A percentile compares a stretch with the other conserved stretches of the same genome.
Conservation (phyloP, 1,284 basidiomycete genomes). For the Heterobasidion irregulare region DNA sequence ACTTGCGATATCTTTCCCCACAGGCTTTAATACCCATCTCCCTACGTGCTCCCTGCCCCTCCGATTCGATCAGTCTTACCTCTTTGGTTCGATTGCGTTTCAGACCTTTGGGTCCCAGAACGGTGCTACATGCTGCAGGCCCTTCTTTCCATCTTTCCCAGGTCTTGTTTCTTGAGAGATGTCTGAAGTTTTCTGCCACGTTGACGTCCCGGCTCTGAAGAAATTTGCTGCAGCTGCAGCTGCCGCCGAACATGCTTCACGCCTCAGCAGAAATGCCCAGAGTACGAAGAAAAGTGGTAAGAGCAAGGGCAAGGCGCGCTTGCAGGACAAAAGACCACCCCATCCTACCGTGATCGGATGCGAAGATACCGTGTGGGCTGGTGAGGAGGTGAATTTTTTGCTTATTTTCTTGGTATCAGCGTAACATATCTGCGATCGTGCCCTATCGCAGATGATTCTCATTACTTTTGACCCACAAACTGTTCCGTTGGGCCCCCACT, state of each 20-base stretch:
- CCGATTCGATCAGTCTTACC: too few species aligned
- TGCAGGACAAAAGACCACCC: slow-evolving; percentile 6
- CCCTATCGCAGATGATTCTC: slow-evolving; percentile 15
- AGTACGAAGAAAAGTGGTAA: slow-evolving; percentile 1
- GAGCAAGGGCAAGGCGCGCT: slow-evolving; percentile 9
- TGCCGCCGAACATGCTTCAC: slow-evolving; percentile 12
- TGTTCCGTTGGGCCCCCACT: slow-evolving; percentile 15
- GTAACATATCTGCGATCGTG: background rate
- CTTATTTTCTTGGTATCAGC: background rate
- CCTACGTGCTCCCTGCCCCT: too few species aligned
- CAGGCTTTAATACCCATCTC: too few species aligned
- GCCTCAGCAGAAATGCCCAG: slow-evolving; percentile 8
- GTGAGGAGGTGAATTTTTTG: slow-evolving; percentile 13
- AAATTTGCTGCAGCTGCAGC: slow-evolving; percentile 14
- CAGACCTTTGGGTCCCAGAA: too few species aligned
- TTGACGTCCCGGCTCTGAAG: slow-evolving; percentile 12
- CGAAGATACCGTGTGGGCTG: slow-evolving; percentile 13
- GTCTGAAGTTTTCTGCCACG: slow-evolving; percentile 10
- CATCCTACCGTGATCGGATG: slow-evolving; percentile 9
- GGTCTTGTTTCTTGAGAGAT: background rate
- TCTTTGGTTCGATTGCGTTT: too few species aligned
- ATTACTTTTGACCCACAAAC: slow-evolving; percentile 15
- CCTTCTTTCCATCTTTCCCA: too few species aligned
- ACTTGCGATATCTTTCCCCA: too few species aligned
- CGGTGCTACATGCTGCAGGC: too few species aligned